These are phyloP conservation scores for Pistacia integerrima DNA, from an alignment of 345 rosid species.

Conservation along the genomic window DNA sequence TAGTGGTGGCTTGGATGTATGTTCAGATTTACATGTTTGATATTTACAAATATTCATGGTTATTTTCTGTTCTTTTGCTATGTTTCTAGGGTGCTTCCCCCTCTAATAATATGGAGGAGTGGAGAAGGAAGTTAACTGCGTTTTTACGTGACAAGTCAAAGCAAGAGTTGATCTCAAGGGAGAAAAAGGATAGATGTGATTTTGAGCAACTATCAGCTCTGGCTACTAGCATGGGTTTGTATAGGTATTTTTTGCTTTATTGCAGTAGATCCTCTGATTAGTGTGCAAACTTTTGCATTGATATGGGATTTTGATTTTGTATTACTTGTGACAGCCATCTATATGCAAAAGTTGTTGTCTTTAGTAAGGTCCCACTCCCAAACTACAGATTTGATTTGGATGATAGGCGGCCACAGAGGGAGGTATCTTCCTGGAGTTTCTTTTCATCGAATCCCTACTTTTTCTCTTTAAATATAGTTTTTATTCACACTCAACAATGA, in stretches of 20 bases:
- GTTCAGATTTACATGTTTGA: background rate
- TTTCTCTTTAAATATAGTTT: background rate
- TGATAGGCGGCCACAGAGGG: slow-evolving; percentile 87
- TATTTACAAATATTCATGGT: background rate
- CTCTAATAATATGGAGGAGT: slow-evolving; percentile 54
- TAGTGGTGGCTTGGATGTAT: background rate
- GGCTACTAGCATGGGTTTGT: slow-evolving; percentile 74
- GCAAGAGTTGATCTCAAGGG: slow-evolving; percentile 83
- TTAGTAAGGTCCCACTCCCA: slow-evolving; percentile 90
- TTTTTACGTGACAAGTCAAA: slow-evolving; percentile 53
- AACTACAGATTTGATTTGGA: slow-evolving; percentile 97
- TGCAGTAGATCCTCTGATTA: slow-evolving; percentile 2
- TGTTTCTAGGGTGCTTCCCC: slow-evolving; percentile 41
- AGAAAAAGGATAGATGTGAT: slow-evolving; percentile 77
- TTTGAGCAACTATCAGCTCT: slow-evolving; percentile 73
- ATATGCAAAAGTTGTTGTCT: slow-evolving; percentile 76
- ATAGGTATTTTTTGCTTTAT: slow-evolving; percentile 51
- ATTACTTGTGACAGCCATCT: slow-evolving; percentile 61
- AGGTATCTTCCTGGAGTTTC: slow-evolving; percentile 49
- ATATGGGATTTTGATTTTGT: slow-evolving; percentile 25
- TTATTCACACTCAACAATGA: background rate
- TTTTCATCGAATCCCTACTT: background rate
- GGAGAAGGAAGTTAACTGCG: slow-evolving; percentile 64
- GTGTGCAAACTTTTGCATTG: slow-evolving; percentile 7
- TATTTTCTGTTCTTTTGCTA: background rate